Conservation (phyloP, 768 basidiomycete genomes). For the Panaeolus papilionaceus region DNA sequence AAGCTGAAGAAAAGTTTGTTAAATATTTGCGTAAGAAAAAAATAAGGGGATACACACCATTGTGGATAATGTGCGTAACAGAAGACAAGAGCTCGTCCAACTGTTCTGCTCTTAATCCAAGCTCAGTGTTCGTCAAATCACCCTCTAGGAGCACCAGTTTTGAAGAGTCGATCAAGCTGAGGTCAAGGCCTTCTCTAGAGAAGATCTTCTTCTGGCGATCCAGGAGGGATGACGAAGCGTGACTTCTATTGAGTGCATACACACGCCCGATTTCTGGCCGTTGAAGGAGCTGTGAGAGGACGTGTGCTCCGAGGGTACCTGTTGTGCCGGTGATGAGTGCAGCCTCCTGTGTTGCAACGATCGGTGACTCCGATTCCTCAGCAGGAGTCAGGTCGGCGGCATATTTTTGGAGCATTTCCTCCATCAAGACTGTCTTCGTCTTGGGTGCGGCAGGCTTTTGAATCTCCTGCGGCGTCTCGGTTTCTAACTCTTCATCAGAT, state of each 20-base stretch:
- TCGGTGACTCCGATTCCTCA: not conserved
- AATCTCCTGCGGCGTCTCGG: constrained; percentile 8
- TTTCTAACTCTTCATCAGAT: not conserved
- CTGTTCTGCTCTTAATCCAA: constrained; percentile 14
- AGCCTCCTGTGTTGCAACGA: constrained; percentile 9
- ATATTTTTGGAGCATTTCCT: constrained; percentile 21
- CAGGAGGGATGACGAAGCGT: not conserved
- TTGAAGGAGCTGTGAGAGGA: constrained; percentile 36
- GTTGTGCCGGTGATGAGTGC: constrained; percentile 47
- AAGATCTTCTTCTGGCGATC: constrained; percentile 20
- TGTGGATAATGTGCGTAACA: constrained; percentile 34
- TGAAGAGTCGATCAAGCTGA: constrained; percentile 13
- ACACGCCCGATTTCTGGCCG: constrained; percentile 32
- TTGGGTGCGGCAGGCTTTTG: constrained; percentile 17
- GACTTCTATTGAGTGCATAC: constrained; percentile 40
- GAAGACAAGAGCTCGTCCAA: constrained; percentile 20
- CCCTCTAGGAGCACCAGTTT: constrained; percentile 19
- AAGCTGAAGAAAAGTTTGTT: constrained; percentile 31
- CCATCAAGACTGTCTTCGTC: constrained; percentile 24
- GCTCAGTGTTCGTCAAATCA: constrained; percentile 11
- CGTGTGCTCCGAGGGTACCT: constrained; percentile 41
- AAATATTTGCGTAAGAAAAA: constrained; percentile 8
- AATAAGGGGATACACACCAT: constrained; percentile 21
- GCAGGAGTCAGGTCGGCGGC: constrained; percentile 5
- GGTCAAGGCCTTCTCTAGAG: constrained; percentile 12